Evolutionary conservation across 164 flowering plant species (phyloP).

Genomic region (Platanus orientalis): DNA sequence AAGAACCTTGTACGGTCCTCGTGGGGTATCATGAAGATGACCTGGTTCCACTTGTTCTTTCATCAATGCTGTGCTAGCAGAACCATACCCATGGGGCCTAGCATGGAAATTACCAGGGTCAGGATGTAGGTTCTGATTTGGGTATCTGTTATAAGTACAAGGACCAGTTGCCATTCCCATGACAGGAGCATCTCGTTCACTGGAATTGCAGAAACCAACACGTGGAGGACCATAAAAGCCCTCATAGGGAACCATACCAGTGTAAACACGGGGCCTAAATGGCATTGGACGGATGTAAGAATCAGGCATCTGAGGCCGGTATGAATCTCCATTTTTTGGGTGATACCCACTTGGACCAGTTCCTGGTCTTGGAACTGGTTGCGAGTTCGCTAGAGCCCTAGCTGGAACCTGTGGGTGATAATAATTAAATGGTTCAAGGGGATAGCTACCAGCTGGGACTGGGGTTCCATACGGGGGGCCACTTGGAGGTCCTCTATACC

Average conservation of each 20-base stretch:
- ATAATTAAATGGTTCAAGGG: constrained; percentile 74
- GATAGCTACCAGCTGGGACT: constrained; percentile 67
- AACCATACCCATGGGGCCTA: constrained; percentile 37
- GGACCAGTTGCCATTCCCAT: constrained; percentile 66
- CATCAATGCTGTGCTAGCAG: constrained; percentile 17
- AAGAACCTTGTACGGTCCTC: constrained; percentile 56
- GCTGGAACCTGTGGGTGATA: constrained; percentile 67
- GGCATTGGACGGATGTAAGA: constrained; percentile 69
- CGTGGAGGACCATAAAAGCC: constrained; percentile 75
- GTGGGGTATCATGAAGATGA: constrained; percentile 31
- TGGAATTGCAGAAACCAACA: constrained; percentile 54
- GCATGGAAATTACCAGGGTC: constrained; percentile 39
- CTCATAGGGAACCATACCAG: constrained; percentile 70
- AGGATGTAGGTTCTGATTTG: constrained; percentile 40
- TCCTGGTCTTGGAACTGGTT: constrained; percentile 52
- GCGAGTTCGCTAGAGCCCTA: constrained; percentile 50
- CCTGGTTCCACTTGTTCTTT: constrained; percentile 47
- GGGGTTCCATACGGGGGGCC: constrained; percentile 71
- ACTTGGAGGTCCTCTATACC: constrained; percentile 75
- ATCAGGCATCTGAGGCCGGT: constrained; percentile 67
- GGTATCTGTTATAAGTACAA: constrained; percentile 44
- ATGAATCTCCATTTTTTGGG: constrained; percentile 60
- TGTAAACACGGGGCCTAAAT: too few species aligned
- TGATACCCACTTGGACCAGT: constrained; percentile 59
- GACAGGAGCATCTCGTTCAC: constrained; percentile 58